Percentiles rank a stretch among this genome's conserved stretches.
phyloP scores from a whole-genome alignment of 768 basidiomycete genomes.

The Mycena belliarum region DNA sequence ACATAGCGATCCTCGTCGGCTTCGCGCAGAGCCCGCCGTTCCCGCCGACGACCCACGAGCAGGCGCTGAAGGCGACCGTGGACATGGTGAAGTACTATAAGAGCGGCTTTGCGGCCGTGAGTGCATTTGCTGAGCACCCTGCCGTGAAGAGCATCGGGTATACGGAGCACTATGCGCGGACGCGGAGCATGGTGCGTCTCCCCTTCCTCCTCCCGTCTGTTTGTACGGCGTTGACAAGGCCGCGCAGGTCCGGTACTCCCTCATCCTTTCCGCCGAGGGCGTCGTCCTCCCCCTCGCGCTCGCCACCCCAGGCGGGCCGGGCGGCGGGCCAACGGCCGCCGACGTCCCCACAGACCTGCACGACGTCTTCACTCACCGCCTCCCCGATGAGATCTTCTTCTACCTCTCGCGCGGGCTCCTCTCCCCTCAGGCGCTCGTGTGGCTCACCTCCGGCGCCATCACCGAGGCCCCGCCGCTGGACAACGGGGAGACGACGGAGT shows the following conservation, averaged over 20 bases:
- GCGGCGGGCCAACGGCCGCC: constrained; percentile 68
- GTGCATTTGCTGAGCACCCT: constrained; percentile 77
- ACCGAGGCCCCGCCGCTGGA: constrained; percentile 87
- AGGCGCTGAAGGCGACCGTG: constrained; percentile 77
- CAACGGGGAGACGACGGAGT: constrained; percentile 94
- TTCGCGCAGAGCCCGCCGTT: constrained; percentile 80
- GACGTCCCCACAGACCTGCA: constrained; percentile 92
- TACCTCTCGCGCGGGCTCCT: constrained; percentile 92
- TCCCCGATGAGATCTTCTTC: constrained; percentile 96
- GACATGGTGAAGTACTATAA: constrained; percentile 95
- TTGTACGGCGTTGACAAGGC: background rate
- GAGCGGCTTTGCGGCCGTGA: constrained; percentile 79
- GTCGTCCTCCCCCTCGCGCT: constrained; percentile 78
- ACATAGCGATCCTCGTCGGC: constrained; percentile 89
- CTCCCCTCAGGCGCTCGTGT: constrained; percentile 88
- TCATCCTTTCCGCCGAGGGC: constrained; percentile 88
- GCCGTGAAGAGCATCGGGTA: constrained; percentile 81
- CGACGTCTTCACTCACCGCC: constrained; percentile 90
- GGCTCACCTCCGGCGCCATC: constrained; percentile 87
- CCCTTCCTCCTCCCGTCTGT: too few species aligned
- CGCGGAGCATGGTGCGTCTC: constrained; percentile 66
- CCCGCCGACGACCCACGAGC: constrained; percentile 80
- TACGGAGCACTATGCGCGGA: constrained; percentile 83
- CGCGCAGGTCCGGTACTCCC: constrained; percentile 70
- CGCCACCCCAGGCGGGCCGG: constrained; percentile 67